Percentiles rank a stretch among this genome's conserved stretches.
Evolutionary conservation across 768 basidiomycete genomes (phyloP).

Genomic region (Aureoboletus auriporus): DNA sequence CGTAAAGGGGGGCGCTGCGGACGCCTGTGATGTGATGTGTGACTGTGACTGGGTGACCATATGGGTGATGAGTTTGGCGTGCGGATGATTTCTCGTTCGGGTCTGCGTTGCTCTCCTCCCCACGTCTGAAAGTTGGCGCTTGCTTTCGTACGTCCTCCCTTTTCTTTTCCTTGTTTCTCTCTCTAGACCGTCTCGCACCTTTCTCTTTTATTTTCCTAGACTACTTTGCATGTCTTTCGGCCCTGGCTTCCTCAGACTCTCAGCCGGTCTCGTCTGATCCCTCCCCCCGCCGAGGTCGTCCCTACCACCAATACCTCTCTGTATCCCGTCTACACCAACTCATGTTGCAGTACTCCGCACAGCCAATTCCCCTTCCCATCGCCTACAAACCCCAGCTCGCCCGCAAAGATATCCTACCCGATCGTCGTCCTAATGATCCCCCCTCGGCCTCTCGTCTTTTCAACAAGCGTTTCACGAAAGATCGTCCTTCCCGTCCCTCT

Average conservation of each 20-base stretch:
- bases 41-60: slow-evolving; percentile 1
- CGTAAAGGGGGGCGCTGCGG: slow-evolving; percentile 15
- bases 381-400: slow-evolving; percentile 24
- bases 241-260: slow-evolving; percentile 28
- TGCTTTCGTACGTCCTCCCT: slow-evolving; percentile 17
- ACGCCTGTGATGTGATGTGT: neutral
- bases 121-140: slow-evolving; percentile 12
- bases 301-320: slow-evolving; percentile 28
- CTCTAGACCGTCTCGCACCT: slow-evolving; percentile 6
- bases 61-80: slow-evolving; percentile 1
- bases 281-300: slow-evolving; percentile 29
- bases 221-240: slow-evolving; percentile 26
- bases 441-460: slow-evolving; percentile 25
- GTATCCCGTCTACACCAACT: slow-evolving; percentile 29
- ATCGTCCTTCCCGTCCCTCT: slow-evolving; percentile 18
- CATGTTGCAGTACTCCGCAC: slow-evolving; percentile 58
- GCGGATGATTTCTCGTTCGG: slow-evolving; percentile 12
- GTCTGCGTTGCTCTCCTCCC: slow-evolving; percentile 25
- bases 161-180: neutral
- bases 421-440: slow-evolving; percentile 26
- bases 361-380: slow-evolving; percentile 31
- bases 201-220: slow-evolving; percentile 3
- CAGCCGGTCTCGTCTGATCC: slow-evolving; percentile 54
- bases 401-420: slow-evolving; percentile 32
- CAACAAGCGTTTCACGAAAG: slow-evolving; percentile 35